Evolutionary conservation across 345 rosid genomes (phyloP).

Genomic region (Salix exigua): DNA sequence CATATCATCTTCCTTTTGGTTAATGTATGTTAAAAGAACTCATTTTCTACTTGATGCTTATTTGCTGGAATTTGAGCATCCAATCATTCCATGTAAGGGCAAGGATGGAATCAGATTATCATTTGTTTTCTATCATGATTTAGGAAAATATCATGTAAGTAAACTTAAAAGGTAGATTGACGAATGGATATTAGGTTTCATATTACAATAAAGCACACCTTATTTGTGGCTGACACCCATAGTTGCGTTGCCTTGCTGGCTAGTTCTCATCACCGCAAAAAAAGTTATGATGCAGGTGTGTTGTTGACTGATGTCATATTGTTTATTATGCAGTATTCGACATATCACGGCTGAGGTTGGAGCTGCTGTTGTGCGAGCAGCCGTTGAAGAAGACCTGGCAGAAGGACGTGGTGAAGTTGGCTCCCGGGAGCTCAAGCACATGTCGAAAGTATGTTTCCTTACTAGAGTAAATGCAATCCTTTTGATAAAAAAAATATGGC

Average conservation of each 20-base stretch:
- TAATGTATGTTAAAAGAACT: background rate
- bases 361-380: conserved; percentile 86
- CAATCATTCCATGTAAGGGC: background rate
- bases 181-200: background rate
- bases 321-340: conserved; percentile 63
- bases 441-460: conserved; percentile 67
- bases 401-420: conserved; percentile 79
- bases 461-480: too few species aligned
- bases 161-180: background rate
- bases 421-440: conserved; percentile 60
- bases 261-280: background rate
- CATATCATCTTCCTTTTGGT: background rate
- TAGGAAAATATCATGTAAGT: background rate
- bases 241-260: background rate
- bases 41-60: background rate
- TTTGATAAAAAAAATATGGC: background rate
- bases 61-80: background rate
- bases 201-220: background rate
- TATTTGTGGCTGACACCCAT: background rate
- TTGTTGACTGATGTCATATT: background rate
- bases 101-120: background rate
- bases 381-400: conserved; percentile 71
- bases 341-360: conserved; percentile 90
- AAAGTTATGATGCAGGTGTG: background rate
- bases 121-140: background rate